Percentiles rank a stretch among this genome's conserved stretches.
phyloP scores from a whole-genome alignment of 2,329 filamentous ascomycete genomes.

The Aspergillus sp. region DNA sequence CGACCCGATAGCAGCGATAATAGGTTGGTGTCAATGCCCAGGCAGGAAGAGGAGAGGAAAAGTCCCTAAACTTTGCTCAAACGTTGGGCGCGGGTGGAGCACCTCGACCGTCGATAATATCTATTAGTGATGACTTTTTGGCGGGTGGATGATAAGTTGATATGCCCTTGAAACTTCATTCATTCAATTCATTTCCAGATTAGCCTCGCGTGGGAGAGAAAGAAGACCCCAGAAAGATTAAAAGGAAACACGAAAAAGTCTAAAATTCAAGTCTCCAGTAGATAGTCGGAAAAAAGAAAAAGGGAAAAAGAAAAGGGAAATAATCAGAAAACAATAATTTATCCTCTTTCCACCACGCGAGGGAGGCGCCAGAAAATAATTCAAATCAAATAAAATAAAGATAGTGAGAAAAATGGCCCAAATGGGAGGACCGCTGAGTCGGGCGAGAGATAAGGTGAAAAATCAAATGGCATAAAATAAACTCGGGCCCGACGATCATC shows the following conservation, averaged over 20 bases:
- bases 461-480: slow-evolving; percentile 22
- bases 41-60: not conserved
- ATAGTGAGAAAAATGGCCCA: slow-evolving; percentile 5
- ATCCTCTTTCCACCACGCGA: slow-evolving; percentile 6
- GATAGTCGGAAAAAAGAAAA: no score
- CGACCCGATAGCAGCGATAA: slow-evolving; percentile 6
- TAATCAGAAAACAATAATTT: no score
- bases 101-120: not conserved
- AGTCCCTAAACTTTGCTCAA: not conserved
- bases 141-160: not conserved
- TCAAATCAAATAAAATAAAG: slow-evolving; percentile 4
- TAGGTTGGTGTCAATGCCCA: not conserved
- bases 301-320: no score
- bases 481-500: slow-evolving; percentile 10
- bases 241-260: not conserved
- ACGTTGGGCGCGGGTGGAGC: slow-evolving; percentile 2
- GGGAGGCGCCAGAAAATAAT: slow-evolving; percentile 15
- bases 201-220: not conserved
- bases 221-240: slow-evolving; percentile 4
- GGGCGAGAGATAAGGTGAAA: slow-evolving; percentile 15
- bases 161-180: not conserved
- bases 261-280: no score
- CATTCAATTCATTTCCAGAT: no score
- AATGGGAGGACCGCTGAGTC: slow-evolving; percentile 5
- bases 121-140: not conserved